Percentiles rank a stretch among this genome's conserved stretches.
phyloP scores from a whole-genome alignment of 2,329 filamentous ascomycete species.

The Botrytis fragariae region DNA sequence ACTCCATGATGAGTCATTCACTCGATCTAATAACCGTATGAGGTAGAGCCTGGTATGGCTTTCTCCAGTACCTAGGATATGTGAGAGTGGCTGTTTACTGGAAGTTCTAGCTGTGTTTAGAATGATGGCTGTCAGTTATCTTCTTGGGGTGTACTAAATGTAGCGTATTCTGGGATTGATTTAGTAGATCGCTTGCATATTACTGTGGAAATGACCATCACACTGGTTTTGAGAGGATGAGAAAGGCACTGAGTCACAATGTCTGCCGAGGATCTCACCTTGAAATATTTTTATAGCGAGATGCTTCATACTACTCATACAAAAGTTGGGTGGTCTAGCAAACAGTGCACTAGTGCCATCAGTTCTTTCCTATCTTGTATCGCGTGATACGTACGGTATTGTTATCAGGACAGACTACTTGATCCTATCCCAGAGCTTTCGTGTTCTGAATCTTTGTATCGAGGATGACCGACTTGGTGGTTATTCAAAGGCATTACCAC shows the following conservation, averaged over 20 bases:
- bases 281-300: not conserved
- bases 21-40: not conserved
- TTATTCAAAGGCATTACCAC: not conserved
- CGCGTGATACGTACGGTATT: not conserved
- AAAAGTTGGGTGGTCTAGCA: not conserved
- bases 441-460: not conserved
- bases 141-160: not conserved
- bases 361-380: not conserved
- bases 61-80: not conserved
- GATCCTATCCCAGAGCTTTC: not conserved
- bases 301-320: not conserved
- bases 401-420: not conserved
- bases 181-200: rapidly evolving
- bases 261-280: not conserved
- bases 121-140: not conserved
- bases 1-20: not conserved
- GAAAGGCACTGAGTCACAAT: not conserved
- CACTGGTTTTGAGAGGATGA: not conserved
- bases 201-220: not conserved
- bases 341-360: not conserved
- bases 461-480: not conserved
- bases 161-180: not conserved
- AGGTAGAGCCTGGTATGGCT: not conserved
- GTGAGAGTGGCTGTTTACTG: not conserved
- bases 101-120: rapidly evolving